phyloP scores from a whole-genome alignment of 257 asterid genomes.

The Voacanga thouarsii region DNA sequence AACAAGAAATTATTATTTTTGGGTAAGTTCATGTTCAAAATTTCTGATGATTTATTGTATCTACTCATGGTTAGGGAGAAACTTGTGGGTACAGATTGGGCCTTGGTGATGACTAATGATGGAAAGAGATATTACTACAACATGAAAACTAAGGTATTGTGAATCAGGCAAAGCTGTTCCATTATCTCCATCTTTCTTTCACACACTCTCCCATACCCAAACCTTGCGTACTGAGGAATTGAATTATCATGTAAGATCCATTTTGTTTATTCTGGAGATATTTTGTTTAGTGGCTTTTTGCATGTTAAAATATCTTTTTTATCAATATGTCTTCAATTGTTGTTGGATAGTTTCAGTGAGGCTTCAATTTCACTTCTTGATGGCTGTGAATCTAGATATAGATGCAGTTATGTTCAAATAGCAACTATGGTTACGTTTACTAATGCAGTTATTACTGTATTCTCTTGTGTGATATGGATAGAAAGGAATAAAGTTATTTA shows the following conservation, averaged over 20 bases:
- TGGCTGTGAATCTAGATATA: neutral
- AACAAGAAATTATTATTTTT: neutral
- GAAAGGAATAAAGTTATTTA: neutral
- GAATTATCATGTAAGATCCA: neutral
- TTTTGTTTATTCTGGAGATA: neutral
- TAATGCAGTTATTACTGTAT: neutral
- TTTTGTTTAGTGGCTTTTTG: neutral
- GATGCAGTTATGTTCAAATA: neutral
- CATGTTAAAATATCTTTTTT: neutral
- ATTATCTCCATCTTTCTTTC: neutral
- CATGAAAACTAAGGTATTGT: constrained; percentile 63
- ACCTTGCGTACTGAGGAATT: neutral
- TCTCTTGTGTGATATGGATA: neutral
- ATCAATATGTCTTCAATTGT: neutral
- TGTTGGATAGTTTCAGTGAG: constrained; percentile 1
- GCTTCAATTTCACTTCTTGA: neutral
- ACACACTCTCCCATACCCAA: neutral
- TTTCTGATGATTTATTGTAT: constrained; percentile 14
- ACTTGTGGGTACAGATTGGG: constrained; percentile 86
- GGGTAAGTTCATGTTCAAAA: neutral
- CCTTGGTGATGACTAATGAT: constrained; percentile 78
- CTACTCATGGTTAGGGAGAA: constrained; percentile 61
- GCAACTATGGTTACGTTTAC: neutral
- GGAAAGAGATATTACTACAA: constrained; percentile 85
- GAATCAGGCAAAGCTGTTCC: neutral